A percentile compares a stretch with the other conserved stretches of the same genome.
These are phyloP conservation scores for Noccaea caerulescens DNA, from an alignment of 345 rosid species.

Conservation along the genomic window DNA sequence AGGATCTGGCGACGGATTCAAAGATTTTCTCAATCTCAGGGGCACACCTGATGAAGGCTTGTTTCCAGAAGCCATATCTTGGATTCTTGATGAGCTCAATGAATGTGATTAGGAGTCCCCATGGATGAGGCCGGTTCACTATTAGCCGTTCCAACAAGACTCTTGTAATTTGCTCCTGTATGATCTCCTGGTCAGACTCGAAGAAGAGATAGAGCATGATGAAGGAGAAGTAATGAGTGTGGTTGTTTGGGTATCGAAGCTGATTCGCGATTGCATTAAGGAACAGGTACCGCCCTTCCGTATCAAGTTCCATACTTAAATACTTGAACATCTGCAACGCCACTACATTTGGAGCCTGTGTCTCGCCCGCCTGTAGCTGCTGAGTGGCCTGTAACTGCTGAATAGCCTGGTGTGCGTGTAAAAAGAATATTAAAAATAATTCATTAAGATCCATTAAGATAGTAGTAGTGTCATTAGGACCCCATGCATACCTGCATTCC, in stretches of 20 bases:
- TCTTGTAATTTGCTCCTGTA: constrained; percentile 98
- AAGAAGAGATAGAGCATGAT: constrained; percentile 81
- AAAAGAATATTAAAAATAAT: no score
- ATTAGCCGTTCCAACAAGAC: constrained; percentile 93
- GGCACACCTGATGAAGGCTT: constrained; percentile 76
- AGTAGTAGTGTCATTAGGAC: not conserved
- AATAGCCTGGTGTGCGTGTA: no score
- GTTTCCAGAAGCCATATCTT: constrained; percentile 82
- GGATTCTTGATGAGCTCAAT: constrained; percentile 98
- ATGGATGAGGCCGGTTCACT: constrained; percentile 94
- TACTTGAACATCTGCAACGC: constrained; percentile 89
- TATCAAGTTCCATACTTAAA: constrained; percentile 79
- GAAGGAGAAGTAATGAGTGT: constrained; percentile 96
- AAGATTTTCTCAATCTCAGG: constrained; percentile 93
- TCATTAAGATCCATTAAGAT: not conserved
- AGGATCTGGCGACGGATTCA: constrained; percentile 81
- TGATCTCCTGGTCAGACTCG: constrained; percentile 89
- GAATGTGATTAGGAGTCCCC: constrained; percentile 99
- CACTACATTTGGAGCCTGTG: constrained; percentile 76
- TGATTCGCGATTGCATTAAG: constrained; percentile 94
- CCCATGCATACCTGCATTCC: constrained; percentile 86
- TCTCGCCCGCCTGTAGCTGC: constrained; percentile 71
- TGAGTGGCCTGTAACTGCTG: constrained; percentile 45
- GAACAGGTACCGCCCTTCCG: constrained; percentile 97
- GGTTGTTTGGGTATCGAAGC: constrained; percentile 97